Base-by-base conservation (phyloP, 2,329 filamentous ascomycete genomes). In the Aureobasidium sp. region DNA sequence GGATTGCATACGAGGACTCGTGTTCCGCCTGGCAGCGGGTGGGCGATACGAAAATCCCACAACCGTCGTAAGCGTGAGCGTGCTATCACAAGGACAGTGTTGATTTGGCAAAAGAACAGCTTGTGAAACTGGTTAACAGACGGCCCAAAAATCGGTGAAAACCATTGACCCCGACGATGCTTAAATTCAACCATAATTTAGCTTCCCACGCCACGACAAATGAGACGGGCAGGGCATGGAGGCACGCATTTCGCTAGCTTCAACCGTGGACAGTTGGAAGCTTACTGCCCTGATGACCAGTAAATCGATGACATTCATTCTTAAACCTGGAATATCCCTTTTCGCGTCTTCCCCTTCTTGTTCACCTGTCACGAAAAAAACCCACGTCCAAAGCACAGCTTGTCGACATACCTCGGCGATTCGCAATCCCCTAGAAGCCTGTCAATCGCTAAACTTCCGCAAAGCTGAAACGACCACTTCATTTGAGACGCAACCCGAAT, bases 181-280 rank as follows among this genome's bases (percentile, higher is more conserved):
- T 54, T 54, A 54, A 54, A 54, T 29, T 54, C 35, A 54, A 47
- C 42, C 37, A 40, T 53, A 48, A 54, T 17, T 29, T 54, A 54
- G 51, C 51, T 32, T 48, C 14, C 17, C 51, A 52, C 38, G 27
- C 29, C 38, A 29, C 40, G 7, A 19, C 14, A 16, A 29, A 34
- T 34, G 14, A 35, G 42, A 47, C 17, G 45, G 22, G 34, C n/a
- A 38, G 21, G 16, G 24, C 34, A 49, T 19, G 35, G 24, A n/a
- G 17, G 12, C 24, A 40, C 35, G 37, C 48, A 27, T 52, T 50
- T 27, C 37, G 30, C 48, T 52, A 52, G 48, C 48, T 37, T 12
- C 48, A 52, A 52, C 48, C 38, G 48, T 52, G 17, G 34, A 49
- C 34, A n/a, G 45, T 38, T 49, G 45, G 45, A 49, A 38, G 45